Evolutionary conservation across 495 filamentous ascomycete species (phyloP).

Genomic region (Neurospora discreta): DNA sequence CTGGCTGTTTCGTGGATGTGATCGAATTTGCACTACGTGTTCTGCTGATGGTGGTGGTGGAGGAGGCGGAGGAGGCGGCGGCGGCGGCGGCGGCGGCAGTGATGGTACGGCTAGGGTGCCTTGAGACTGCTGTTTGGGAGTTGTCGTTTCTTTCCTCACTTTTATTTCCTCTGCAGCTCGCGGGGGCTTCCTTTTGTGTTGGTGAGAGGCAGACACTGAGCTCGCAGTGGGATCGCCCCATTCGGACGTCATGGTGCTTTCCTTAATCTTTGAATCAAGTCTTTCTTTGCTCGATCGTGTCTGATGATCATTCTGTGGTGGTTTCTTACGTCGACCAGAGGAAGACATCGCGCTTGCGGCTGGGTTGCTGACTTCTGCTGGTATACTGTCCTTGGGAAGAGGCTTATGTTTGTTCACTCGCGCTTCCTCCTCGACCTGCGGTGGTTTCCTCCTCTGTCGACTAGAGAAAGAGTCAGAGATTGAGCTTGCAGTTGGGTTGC

Average conservation of each 20-base stretch:
- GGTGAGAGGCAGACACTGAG: neutral
- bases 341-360: neutral
- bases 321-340: neutral
- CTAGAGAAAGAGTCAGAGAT: neutral
- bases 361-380: neutral
- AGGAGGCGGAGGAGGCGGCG: neutral
- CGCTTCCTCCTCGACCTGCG: neutral
- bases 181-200: neutral
- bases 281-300: neutral
- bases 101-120: neutral
- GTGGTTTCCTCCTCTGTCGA: slow-evolving; percentile 6
- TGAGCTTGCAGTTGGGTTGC: neutral
- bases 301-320: neutral
- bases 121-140: neutral
- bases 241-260: neutral
- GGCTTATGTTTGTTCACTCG: neutral
- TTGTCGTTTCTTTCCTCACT: neutral
- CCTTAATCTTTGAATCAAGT: neutral
- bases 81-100: neutral
- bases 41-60: neutral
- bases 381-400: neutral
- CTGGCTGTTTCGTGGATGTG: neutral
- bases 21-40: neutral
- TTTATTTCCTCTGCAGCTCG: neutral
- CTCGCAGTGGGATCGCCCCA: neutral